phyloP scores from a whole-genome alignment of 257 asterid species.

The Solanum chilense region DNA sequence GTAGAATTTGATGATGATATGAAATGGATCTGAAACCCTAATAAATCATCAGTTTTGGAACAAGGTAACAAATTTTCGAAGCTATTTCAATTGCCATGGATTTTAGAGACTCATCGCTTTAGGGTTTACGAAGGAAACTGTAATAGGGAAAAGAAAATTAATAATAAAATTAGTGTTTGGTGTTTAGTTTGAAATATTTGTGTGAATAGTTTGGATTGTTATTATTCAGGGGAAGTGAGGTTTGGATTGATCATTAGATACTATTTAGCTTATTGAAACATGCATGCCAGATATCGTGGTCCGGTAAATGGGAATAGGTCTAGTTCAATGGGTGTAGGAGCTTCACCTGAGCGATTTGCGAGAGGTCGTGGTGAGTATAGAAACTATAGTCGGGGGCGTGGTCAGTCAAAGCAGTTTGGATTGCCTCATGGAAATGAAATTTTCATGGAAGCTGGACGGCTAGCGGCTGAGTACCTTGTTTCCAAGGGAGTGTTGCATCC shows the following conservation, averaged over 20 bases:
- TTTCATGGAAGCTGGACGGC: constrained; percentile 82
- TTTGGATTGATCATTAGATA: background rate
- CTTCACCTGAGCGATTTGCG: constrained; percentile 54
- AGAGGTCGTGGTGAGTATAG: constrained; percentile 60
- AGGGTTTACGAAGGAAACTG: background rate
- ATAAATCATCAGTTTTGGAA: background rate
- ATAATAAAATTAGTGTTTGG: background rate
- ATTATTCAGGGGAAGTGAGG: background rate
- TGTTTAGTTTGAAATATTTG: background rate
- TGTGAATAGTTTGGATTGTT: background rate
- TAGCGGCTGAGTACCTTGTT: constrained; percentile 86
- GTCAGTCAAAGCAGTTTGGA: constrained; percentile 50
- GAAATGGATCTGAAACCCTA: background rate
- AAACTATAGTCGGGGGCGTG: constrained; percentile 50
- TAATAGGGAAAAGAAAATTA: background rate
- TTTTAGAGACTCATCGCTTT: background rate
- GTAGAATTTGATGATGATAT: background rate
- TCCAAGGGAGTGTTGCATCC: constrained; percentile 67
- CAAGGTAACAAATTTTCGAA: background rate
- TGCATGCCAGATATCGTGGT: constrained; percentile 69
- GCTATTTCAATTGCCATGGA: background rate
- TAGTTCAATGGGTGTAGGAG: constrained; percentile 41
- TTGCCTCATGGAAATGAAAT: constrained; percentile 39
- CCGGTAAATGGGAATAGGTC: constrained; percentile 70
- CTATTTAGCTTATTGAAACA: constrained; percentile 4